Conservation (phyloP, 2,329 filamentous ascomycete species). For the Colletotrichum sp. region DNA sequence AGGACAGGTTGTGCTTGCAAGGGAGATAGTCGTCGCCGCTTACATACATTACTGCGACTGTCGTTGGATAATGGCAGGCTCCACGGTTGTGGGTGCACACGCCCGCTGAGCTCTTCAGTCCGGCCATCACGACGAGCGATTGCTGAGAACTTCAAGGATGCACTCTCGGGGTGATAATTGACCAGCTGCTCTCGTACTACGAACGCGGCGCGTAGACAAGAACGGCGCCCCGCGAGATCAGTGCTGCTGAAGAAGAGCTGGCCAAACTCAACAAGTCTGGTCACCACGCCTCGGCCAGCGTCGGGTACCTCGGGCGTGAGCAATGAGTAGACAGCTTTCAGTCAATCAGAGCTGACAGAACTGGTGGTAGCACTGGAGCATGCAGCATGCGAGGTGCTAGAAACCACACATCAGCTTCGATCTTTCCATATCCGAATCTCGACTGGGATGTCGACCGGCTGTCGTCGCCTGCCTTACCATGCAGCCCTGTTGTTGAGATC, state of each 20-base stretch:
- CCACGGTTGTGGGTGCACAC: accelerated
- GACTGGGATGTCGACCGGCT: background rate
- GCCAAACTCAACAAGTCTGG: accelerated
- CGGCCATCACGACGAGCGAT: no score
- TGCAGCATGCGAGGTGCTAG: background rate
- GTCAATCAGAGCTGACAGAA: background rate
- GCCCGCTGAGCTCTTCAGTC: no score
- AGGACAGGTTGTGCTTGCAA: background rate
- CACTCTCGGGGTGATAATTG: no score
- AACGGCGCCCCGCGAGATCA: no score
- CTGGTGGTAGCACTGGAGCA: background rate
- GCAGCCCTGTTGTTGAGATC: background rate
- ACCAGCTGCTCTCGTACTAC: no score
- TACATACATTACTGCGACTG: background rate
- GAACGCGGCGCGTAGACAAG: no score
- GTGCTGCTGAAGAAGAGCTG: no score
- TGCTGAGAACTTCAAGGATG: accelerated
- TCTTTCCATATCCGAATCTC: background rate
- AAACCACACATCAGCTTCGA: background rate
- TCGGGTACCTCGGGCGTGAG: no score
- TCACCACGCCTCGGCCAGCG: no score
- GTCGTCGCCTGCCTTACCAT: background rate
- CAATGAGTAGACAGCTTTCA: background rate
- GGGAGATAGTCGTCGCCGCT: background rate
- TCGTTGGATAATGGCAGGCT: background rate